Evolutionary conservation across 1,284 basidiomycete genomes (phyloP), one percentile per base, ranked within the genome.

Genomic region (Flammula alnicola): DNA sequence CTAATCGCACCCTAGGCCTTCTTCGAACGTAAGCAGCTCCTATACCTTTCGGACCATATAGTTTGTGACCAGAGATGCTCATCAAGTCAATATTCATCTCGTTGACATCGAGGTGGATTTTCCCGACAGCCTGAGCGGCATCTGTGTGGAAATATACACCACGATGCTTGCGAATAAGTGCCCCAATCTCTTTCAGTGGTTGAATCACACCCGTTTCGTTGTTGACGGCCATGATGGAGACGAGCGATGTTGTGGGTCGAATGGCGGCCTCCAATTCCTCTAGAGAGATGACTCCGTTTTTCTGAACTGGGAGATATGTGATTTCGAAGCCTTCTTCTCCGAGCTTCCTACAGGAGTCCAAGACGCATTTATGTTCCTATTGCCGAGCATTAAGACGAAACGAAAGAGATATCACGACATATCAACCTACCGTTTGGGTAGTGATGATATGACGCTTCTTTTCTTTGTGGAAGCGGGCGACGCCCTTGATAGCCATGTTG

Each of bases 131-230:
- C 71, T 99, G 97, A 0, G 97, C 97, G 14, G 93, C 96, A 69
- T 99, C 97, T 17, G 97, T 96, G 74, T 99, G 97, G 79, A 99
- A 89, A 70, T 95, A 90, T 11, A 97, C 82, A 9, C 93, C 91
- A 62, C 94, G 84, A 68, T 93, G 81, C 69, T 91, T 85, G 66
- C 87, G 84, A 43, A 93, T 69, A 23, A 97, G 80, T 4, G 84
- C 81, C 19, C 95, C 96, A 57, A 99, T 99, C 70, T 98, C 95
- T 67, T 91, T 91, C 55, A 99, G 81, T 1, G 97, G 97, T 67
- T 99, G 97, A 55, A 99, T 97, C 54, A 98, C 95, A 40, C 97
- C 97, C 5, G 95, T 99, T 76, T 99, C 97, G 73, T 99, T 99
- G 77, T 99, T 99, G 55, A 99, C 96, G 3, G 92, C 84, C 97